phyloP scores from a whole-genome alignment of 2,329 filamentous ascomycete species.

The Colletotrichum phormii region DNA sequence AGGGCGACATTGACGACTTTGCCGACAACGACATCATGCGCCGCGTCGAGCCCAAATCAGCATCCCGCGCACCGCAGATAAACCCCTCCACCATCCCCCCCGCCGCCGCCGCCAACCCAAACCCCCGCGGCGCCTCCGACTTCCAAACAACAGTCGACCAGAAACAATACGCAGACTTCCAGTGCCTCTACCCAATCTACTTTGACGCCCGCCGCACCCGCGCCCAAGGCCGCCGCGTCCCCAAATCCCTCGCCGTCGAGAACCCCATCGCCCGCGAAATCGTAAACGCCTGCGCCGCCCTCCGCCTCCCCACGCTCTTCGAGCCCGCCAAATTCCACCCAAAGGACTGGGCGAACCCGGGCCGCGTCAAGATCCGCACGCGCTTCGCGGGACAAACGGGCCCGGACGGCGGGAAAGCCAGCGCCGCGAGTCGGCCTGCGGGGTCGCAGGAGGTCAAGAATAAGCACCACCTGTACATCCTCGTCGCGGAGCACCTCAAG shows the following conservation, averaged over 20 bases:
- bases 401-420: constrained; percentile 66
- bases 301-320: constrained; percentile 80
- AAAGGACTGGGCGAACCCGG: constrained; percentile 97
- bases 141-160: constrained; percentile 57
- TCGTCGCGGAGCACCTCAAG: constrained; percentile 79
- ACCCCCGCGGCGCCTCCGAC: constrained; percentile 44
- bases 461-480: constrained; percentile 89
- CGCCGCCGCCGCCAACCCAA: constrained; percentile 49
- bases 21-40: constrained; percentile 68
- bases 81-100: constrained; percentile 51
- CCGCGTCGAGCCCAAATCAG: constrained; percentile 49
- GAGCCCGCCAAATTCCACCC: constrained; percentile 94
- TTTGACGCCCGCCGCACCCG: constrained; percentile 84
- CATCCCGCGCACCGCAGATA: constrained; percentile 42
- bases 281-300: constrained; percentile 81
- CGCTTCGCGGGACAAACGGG: constrained; percentile 34
- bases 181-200: constrained; percentile 95
- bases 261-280: constrained; percentile 93
- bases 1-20: constrained; percentile 82
- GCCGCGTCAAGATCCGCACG: constrained; percentile 77
- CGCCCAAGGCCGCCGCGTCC: constrained; percentile 84
- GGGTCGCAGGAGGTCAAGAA: constrained; percentile 68
- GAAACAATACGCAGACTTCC: constrained; percentile 77
- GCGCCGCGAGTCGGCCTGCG: constrained; percentile 36
- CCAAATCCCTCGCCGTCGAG: constrained; percentile 75